A percentile compares a stretch with the other conserved stretches of the same genome.
Evolutionary conservation across 208 protist species (phyloP).

Genomic region (Leptomonas pyrrhocoris): DNA sequence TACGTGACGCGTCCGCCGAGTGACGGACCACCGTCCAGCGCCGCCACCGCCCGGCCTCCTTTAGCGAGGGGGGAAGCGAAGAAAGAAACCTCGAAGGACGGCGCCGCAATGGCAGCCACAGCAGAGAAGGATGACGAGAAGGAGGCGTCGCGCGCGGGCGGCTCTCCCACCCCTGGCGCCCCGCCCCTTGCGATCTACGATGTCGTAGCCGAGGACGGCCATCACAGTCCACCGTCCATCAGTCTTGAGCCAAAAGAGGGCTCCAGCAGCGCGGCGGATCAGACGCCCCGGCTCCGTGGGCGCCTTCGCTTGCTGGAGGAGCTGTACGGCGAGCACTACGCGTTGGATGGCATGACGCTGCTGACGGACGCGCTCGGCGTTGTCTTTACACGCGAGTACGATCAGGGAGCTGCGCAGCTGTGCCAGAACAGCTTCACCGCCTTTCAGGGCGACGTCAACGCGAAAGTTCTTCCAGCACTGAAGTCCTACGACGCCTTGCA

Average conservation of each 20-base stretch:
- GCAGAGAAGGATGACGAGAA: background rate
- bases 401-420: slow-evolving; percentile 13
- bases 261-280: background rate
- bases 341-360: slow-evolving; percentile 52
- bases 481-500: slow-evolving; percentile 42
- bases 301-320: slow-evolving; percentile 38
- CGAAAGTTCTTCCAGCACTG: slow-evolving; percentile 32
- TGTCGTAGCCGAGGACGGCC: background rate
- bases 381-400: slow-evolving; percentile 69
- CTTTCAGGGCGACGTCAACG: slow-evolving; percentile 43
- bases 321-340: slow-evolving; percentile 56
- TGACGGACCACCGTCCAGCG: background rate
- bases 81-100: background rate
- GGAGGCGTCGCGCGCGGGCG: background rate
- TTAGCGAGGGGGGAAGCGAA: background rate
- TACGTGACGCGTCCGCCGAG: background rate
- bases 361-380: slow-evolving; percentile 51
- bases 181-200: background rate
- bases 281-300: background rate
- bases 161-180: slow-evolving; percentile 6
- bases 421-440: slow-evolving; percentile 31
- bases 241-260: background rate
- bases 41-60: background rate
- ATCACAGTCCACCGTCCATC: background rate
- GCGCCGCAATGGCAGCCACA: background rate